phyloP scores from a whole-genome alignment of 2,329 filamentous ascomycete genomes.

The Teratosphaeria destructans region DNA sequence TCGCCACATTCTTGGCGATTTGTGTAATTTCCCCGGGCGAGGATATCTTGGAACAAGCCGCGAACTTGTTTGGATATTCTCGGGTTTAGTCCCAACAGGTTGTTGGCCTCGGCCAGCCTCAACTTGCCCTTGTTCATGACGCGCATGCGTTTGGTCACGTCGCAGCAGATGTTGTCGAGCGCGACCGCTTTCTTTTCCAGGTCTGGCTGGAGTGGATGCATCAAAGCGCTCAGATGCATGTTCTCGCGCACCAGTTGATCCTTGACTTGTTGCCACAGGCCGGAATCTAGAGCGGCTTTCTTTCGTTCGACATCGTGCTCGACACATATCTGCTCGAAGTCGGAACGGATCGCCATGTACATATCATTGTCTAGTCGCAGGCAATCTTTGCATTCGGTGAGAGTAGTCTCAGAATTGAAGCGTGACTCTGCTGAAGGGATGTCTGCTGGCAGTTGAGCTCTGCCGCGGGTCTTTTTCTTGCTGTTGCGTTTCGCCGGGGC shows the following conservation, averaged over 20 bases:
- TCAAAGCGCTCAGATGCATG: slow-evolving; percentile 51
- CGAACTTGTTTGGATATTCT: slow-evolving; percentile 57
- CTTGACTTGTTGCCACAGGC: slow-evolving; percentile 64
- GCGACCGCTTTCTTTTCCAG: slow-evolving; percentile 56
- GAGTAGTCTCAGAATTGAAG: slow-evolving; percentile 72
- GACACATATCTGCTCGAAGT: slow-evolving; percentile 61
- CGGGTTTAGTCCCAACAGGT: slow-evolving; percentile 57
- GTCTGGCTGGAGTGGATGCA: slow-evolving; percentile 46
- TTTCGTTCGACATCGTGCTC: slow-evolving; percentile 54
- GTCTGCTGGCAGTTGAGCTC: slow-evolving; percentile 57
- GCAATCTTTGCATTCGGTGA: slow-evolving; percentile 65
- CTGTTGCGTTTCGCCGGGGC: slow-evolving; percentile 55
- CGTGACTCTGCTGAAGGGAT: slow-evolving; percentile 54
- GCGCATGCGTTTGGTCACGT: slow-evolving; percentile 72
- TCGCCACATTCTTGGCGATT: slow-evolving; percentile 64
- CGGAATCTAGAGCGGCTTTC: slow-evolving; percentile 64
- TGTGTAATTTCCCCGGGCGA: slow-evolving; percentile 57
- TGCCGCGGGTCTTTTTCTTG: slow-evolving; percentile 57
- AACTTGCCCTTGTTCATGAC: slow-evolving; percentile 50
- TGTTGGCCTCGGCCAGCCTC: slow-evolving; percentile 65
- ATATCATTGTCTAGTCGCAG: slow-evolving; percentile 52
- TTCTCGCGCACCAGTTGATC: slow-evolving; percentile 55
- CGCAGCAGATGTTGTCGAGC: slow-evolving; percentile 68
- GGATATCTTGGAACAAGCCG: slow-evolving; percentile 53
- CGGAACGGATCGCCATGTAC: slow-evolving; percentile 55